Evolutionary conservation across 148 eudicot species (phyloP), one percentile per base, ranked within the genome.

Genomic region (Cornus kousa): DNA sequence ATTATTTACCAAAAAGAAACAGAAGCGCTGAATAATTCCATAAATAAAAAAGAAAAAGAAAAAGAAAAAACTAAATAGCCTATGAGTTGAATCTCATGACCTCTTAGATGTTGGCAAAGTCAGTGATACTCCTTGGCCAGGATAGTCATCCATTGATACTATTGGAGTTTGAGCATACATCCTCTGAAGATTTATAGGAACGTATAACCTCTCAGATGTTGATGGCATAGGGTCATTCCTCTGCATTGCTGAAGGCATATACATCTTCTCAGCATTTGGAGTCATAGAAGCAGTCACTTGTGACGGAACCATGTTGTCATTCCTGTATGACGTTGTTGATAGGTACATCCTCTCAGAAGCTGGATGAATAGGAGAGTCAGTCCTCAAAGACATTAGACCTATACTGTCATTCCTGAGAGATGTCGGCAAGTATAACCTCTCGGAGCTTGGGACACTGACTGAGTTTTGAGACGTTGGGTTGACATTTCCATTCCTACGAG

Each of bases 91-190:
- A 68, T 50, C 23, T 72, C 68, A 77, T 40, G 50, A 67, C 35
- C 79, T 77, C 32, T 53, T 72, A 48, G 79, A 50, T 20, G 73
- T 32, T 11, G 79, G 73, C 62, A 68, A 67, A 77, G 16, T 77
- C 73, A 68, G 19, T 1, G 73, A 77, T 19, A 53, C 79, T 77
- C 71, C 79, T 68, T 77, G 79, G 73, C 62, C 73, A 19, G 79
- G 16, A 40, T 31, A 77, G 20, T 77, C 79, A 12, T 77, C 73
- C 65, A 68, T n/a, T 5, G 72, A 67, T 17, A 67, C 33, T 39
- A 67, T 17, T 5, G 69, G 79, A 46, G 55, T 69, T 12, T 71
- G n/a, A 32, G 24, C 16, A 33, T 77, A 77, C 5, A 77, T 31
- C 73, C 73, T 68, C 46, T 67, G 79, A 31, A 28, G 48, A 13